Evolutionary conservation across 495 filamentous ascomycete genomes (phyloP), one percentile per base, ranked within the genome.

Genomic region (Chlorociboria aeruginascens): DNA sequence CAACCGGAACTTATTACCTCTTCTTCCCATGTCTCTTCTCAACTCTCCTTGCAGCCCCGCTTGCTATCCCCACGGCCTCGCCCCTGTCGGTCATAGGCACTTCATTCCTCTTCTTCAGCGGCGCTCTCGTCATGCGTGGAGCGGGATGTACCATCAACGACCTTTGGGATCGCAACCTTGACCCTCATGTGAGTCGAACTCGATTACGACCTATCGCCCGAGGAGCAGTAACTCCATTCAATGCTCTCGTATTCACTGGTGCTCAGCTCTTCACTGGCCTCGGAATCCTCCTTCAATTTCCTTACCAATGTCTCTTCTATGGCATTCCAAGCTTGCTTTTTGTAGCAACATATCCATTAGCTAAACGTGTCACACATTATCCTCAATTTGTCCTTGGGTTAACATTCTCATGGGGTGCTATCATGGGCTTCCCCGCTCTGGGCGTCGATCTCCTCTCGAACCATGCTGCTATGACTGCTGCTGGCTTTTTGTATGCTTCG

Each of bases 101-200:
- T 1, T 72, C 73, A 2, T 65, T 78, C 2, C 79, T 95, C 45
- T 98, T 98, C 71, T 81, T 92, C 61, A 66, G 76, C 8, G 92
- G 92, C 35, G 89, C 92, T 2, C 60, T 96, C 49, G 81, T 96
- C 57, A 97, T 98, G 92, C 86, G 92, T 44, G 89, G 92, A 29
- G 92, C 92, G n/a, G 92, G 92, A 12, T 98, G 92, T 66, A 83
- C 92, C 31, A 92, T 98, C 68, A 97, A 98, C 65, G 92, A 98
- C 61, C 75, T 97, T 38, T 95, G 87, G 89, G 92, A 97, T 66
- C 80, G 86, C 53, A 83, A 94, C 57, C 76, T 98, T 13, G 92
- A 98, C 64, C 85, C 83, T 16, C 78, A 89, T 59, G 92, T 98
- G n/a, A 67, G 78, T 31, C 81, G 92, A 20, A 98, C 92, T 1